A percentile compares a stretch with the other conserved stretches of the same genome.
These are phyloP conservation scores for Myxozyma kluyveri DNA, from an alignment of 805 yeast genomes.

Conservation along the genomic window DNA sequence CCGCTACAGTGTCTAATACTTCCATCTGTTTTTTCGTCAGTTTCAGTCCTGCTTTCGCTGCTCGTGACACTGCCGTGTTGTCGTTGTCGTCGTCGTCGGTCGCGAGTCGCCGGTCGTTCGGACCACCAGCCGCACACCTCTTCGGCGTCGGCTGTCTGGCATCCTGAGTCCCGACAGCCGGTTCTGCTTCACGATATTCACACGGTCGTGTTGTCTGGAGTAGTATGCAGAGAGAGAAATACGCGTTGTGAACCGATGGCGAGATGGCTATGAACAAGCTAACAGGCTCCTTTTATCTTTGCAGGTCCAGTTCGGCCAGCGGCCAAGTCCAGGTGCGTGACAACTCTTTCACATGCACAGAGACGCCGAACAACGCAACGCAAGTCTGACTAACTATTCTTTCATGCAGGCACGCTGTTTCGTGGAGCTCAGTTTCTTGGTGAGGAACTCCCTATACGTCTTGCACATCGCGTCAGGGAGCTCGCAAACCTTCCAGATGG, in stretches of 20 bases:
- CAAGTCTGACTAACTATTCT: neutral
- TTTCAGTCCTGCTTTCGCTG: neutral
- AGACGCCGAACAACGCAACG: too few relatives aligned
- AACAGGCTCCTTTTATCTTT: neutral
- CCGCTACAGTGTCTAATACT: neutral
- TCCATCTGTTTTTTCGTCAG: neutral
- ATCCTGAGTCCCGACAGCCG: too few relatives aligned
- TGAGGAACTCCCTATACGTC: conserved; percentile 81
- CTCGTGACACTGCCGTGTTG: too few relatives aligned
- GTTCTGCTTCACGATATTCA: conserved; percentile 3
- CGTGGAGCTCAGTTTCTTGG: conserved; percentile 69
- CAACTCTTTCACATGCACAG: neutral
- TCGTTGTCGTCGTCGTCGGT: neutral
- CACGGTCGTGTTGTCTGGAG: too few relatives aligned
- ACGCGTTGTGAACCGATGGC: too few relatives aligned
- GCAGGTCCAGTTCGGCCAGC: conserved; percentile 71
- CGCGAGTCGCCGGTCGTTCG: neutral
- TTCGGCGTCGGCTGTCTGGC: neutral
- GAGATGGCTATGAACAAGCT: neutral
- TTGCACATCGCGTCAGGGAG: conserved; percentile 83
- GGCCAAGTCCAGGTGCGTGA: conserved; percentile 68
- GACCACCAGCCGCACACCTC: neutral
- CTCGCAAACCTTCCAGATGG: conserved; percentile 77
- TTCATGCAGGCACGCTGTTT: conserved; percentile 41
- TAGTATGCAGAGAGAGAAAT: too few relatives aligned